A percentile compares a stretch with the other conserved stretches of the same genome.
Conservation (phyloP, 2,329 filamentous ascomycete genomes). For the Balansia obtecta region DNA sequence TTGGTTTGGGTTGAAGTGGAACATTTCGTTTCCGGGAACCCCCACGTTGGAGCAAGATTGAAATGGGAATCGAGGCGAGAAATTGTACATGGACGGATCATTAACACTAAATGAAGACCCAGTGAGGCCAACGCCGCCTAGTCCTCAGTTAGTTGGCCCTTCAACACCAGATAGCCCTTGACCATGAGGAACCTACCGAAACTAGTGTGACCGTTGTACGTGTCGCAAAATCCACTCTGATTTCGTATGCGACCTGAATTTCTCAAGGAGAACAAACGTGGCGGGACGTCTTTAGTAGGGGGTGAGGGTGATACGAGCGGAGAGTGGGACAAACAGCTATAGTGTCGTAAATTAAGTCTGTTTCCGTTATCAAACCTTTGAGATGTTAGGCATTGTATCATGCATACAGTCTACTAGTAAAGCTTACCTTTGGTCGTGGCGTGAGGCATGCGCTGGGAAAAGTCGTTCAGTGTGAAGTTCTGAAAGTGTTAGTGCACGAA, state of each 20-base stretch:
- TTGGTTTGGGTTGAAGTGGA: constrained; percentile 13
- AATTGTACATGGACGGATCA: constrained; percentile 19
- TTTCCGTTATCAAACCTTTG: constrained; percentile 20
- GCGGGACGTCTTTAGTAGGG: constrained; percentile 15
- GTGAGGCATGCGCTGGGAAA: constrained; percentile 9
- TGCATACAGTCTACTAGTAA: neutral
- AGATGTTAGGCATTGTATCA: constrained; percentile 5
- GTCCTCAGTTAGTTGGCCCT: constrained; percentile 4
- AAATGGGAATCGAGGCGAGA: constrained; percentile 18
- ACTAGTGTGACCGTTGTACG: constrained; percentile 3
- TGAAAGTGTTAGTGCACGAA: constrained; percentile 11
- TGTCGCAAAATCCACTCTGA: constrained; percentile 7
- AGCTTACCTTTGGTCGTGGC: constrained; percentile 15
- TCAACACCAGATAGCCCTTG: neutral
- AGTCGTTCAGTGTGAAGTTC: constrained; percentile 14
- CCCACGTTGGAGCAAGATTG: constrained; percentile 13
- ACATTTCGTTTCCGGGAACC: constrained; percentile 14
- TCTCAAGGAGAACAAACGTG: constrained; percentile 14
- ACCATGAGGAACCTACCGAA: constrained; percentile 4
- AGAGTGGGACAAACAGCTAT: constrained; percentile 26
- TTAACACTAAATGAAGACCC: constrained; percentile 18
- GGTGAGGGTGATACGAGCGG: constrained; percentile 26
- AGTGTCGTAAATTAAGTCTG: constrained; percentile 21
- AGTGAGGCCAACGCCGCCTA: constrained; percentile 14
- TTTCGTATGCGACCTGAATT: constrained; percentile 12